Evolutionary conservation across 768 basidiomycete genomes (phyloP), one percentile per base, ranked within the genome.

Genomic region (Calocybe gangraenosa): DNA sequence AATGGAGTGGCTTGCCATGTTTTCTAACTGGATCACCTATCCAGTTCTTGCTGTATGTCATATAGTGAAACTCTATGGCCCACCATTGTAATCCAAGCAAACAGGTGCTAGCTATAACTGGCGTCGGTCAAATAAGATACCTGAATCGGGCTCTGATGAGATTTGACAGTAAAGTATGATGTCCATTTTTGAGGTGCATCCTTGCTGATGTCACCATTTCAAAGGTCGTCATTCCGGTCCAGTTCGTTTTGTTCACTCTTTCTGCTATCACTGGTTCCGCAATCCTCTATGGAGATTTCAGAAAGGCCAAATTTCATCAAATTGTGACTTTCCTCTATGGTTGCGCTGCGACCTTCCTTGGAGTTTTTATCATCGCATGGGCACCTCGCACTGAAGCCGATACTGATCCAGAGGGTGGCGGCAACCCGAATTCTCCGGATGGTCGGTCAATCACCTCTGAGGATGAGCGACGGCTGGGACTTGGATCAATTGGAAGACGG

Each of bases 201-300:
- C 14, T 7, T 13, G 9, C 46, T 33, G 41, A 34, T 14, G 33
- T 17, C 38, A 14, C 32, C n/a, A 46, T 44, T n/a, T 28, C 46
- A 18, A 49, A 91, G 88, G 76, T 84, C 42, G 94, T 97, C 19
- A 91, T 98, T 51, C 95, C 94, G 3, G 84, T 84, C 11, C 94
- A 97, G 70, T 98, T 96, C 61, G 92, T 95, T 22, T 74, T 92
- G 45, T 98, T 98, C 69, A 94, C 90, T 19, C 72, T 98, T 28
- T 92, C 90, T 3, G 92, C 91, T 3, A 94, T 99, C 54, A 69
- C 89, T 44, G 95, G 94, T 20, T 94, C 92, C 3, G 92, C 90
- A 1, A 84, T 99, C 13, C 75, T 99, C 1, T 99, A 95, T 59
- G 87, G 90, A 19, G 95, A 99, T 63, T 99, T 99, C 67, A 75